Base-by-base conservation (phyloP, 805 yeast genomes). In the Danielia oregonensis region DNA sequence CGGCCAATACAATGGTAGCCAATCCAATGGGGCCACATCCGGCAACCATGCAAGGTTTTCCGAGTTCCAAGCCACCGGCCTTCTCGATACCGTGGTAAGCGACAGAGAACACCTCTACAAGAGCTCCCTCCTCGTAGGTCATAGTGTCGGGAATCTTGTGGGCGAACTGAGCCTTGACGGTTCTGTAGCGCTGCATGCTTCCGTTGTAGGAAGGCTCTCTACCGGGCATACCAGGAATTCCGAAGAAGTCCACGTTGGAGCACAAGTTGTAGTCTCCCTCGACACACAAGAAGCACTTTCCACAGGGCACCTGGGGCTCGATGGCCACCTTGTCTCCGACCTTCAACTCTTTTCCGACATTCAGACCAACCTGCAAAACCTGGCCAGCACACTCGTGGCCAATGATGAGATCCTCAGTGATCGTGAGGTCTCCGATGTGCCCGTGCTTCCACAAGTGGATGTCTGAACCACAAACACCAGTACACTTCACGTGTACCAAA, bases 1-100 rank as follows among this genome's bases (percentile, higher is more conserved):
- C 60, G 8, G 78, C 77, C 30, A 73, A 51, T 4, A 67, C 42
- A 31, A 76, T 63, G 17, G 74, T 54, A 26, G 71, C 64, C 21
- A 75, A 54, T 11, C 81, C 81, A 44, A 76, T 76, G n/a, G 81
- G 80, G 15, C 81, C 80, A 12, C 79, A 78, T 33, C 82, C 82
- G 26, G 70, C 63, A 33, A 76, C 59, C 29, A 70, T 50, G 9
- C 61, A 63, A 16, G 75, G 72, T 42, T 68, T 68, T 32, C 79
- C 79, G n/a, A 72, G 48, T 35, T 56, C 58, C 28, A 76, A 54
- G 10, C 25, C 25, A 12, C 69, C 67, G 3, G 77, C 66, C 43
- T 71, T 59, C 44, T 65, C 66, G 29, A 76, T 61, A n/a, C n/a
- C n/a, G 34, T 73, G 76, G 34, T 69, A 61, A 2, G 73, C 78